Base-by-base conservation (phyloP, 1,284 basidiomycete genomes). In the Puccinia triticina region DNA sequence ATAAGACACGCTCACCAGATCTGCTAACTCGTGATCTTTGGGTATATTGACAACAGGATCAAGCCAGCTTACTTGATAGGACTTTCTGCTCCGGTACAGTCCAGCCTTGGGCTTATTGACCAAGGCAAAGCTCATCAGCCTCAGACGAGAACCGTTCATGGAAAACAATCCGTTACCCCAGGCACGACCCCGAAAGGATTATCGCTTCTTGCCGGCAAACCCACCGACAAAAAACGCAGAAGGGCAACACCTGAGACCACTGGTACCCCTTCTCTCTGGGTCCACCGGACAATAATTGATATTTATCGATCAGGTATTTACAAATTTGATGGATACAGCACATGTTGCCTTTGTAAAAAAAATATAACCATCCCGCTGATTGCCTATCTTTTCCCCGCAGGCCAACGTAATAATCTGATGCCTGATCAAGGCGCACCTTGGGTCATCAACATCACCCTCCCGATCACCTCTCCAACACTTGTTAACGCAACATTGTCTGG, bases 391-490 rank as follows among this genome's bases (percentile, higher is more conserved):
- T 1, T 29, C 29, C 18, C 26, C n/a, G 40, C 46, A 77, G 85
- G 85, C 8, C 84, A 84, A 77, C 55, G 61, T 32, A 85, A 85
- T 74, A 85, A 85, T 69, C 83, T 86, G 1, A 82, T 83, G 0
- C 85, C 85, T 0, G 76, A 84, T 53, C 84, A 84, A 72, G 71
- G 83, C 16, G 85, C 84, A 2, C 83, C 83, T 37, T 86, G 85
- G 85, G 83, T 85, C 64, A 74, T 86, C 61, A 85, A 85, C 46
- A 84, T 85, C 78, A 84, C 85, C 12, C 84, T 85, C 29, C 83
- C 83, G 23, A 55, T 85, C 2, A 77, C 84, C 26, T 72, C 82
- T 0, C 23, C 37, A 0, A 72, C 53, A 2, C 50, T 29, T 5
- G 26, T 66, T 2, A 16, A 18, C 53, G 57, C 59, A n/a, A 66